Evolutionary conservation across 2,329 filamentous ascomycete genomes (phyloP), one percentile per base, ranked within the genome.

Genomic region (Ceratocystis albifundus): DNA sequence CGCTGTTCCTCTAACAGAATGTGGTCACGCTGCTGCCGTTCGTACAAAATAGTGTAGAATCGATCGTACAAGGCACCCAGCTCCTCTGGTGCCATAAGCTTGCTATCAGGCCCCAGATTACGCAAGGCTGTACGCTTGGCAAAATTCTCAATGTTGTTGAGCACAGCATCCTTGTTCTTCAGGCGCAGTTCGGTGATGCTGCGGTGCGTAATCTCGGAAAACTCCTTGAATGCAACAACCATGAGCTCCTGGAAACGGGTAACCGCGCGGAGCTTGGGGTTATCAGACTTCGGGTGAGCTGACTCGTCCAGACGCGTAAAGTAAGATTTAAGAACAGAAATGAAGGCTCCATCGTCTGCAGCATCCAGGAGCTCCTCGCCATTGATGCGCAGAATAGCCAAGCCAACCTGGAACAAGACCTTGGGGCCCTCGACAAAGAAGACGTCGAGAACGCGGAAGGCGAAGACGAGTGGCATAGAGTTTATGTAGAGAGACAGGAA

Each of bases 141-240:
- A 73, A 99, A 99, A 71, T 85, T 96, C 77, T 97, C 94, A 72
- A 99, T 97, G 70, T 92, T 96, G 74, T 91, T 91, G 66, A 99
- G 80, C 41, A 99, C 94, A 0, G 89, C 88, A 72, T 94, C 90
- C 76, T 97, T 97, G 76, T 97, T 95, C 76, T 92, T 96, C 50
- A 89, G 81, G 25, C 94, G 86, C 73, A 95, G 82, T 70, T 97
- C 94, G 0, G 88, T 88, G 68, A 99, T 92, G 63, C 88, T 96
- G 73, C 86, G 88, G 73, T 99, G 93, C 0, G 94, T 99, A 71
- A 99, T 96, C 50, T 87, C 90, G 0, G 93, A 88, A 73, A 99
- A 99, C 73, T 99, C 94, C 71, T 96, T 97, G 78, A 99, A 99
- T 0, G 94, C 94, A 22, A 97, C 94, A 2, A 99, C 94, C 92